Conservation (phyloP, 2,329 filamentous ascomycete species). For the Cordyceps farinosa region DNA sequence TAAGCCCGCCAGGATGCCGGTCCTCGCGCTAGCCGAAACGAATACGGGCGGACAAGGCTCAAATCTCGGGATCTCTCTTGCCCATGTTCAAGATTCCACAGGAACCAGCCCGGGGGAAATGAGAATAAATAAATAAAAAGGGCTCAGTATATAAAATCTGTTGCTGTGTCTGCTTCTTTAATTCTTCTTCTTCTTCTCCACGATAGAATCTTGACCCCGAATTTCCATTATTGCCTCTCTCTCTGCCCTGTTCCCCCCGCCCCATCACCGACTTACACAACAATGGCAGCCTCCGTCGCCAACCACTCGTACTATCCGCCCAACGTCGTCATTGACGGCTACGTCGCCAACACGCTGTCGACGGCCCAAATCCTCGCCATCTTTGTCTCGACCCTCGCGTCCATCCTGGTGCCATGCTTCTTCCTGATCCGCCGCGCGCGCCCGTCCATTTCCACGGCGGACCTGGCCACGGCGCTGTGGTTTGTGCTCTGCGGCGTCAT, state of each 20-base stretch:
- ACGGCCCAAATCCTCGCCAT: slow-evolving; percentile 55
- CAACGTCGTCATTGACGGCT: slow-evolving; percentile 57
- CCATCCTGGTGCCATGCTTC: slow-evolving; percentile 56
- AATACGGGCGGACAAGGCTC: not conserved
- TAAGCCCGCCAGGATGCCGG: not conserved
- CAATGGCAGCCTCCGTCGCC: not conserved
- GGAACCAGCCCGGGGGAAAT: not conserved
- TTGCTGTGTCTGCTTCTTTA: not conserved
- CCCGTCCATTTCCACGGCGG: slow-evolving; percentile 47
- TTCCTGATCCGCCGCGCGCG: slow-evolving; percentile 49
- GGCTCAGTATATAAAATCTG: not conserved
- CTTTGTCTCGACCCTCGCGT: slow-evolving; percentile 55
- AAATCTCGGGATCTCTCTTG: not conserved
- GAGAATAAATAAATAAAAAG: not conserved
- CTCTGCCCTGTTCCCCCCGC: not conserved
- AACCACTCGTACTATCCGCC: slow-evolving; percentile 69
- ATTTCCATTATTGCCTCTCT: not conserved
- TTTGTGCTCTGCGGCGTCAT: slow-evolving; percentile 61
- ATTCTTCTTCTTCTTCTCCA: not conserved
- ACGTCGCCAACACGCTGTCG: slow-evolving; percentile 62
- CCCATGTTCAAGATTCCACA: not conserved
- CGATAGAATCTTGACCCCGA: not conserved
- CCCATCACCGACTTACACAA: not conserved
- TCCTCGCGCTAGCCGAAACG: not conserved
- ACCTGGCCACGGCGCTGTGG: slow-evolving; percentile 63